A percentile compares a stretch with the other conserved stretches of the same genome.
Evolutionary conservation across 2,329 filamentous ascomycete species (phyloP).

Genomic region (Botrytis paeoniae): DNA sequence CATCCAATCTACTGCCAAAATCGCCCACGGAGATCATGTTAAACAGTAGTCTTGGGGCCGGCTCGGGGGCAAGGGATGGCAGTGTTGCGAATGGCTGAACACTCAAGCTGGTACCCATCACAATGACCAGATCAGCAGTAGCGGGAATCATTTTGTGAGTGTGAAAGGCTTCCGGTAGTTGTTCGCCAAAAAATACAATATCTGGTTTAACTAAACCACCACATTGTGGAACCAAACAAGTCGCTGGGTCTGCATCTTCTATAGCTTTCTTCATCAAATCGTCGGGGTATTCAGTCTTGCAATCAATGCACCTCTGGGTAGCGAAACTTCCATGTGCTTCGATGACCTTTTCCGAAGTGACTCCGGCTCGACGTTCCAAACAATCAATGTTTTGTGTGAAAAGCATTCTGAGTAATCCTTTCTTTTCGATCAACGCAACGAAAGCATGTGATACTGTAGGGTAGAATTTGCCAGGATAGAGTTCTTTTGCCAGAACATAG

Average conservation of each 20-base stretch:
- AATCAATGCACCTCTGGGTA: slow-evolving; percentile 86
- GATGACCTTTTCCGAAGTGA: slow-evolving; percentile 76
- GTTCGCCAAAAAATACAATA: slow-evolving; percentile 80
- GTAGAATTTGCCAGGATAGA: slow-evolving; percentile 85
- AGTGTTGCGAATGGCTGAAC: slow-evolving; percentile 89
- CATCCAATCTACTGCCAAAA: slow-evolving; percentile 73
- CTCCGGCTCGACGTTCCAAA: slow-evolving; percentile 81
- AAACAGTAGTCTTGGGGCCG: slow-evolving; percentile 75
- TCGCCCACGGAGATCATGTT: slow-evolving; percentile 82
- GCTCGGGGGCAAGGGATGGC: slow-evolving; percentile 59
- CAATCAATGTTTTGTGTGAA: slow-evolving; percentile 99
- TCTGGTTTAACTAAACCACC: slow-evolving; percentile 76
- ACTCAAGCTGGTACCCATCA: slow-evolving; percentile 83
- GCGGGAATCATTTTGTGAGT: slow-evolving; percentile 52
- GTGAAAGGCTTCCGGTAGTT: slow-evolving; percentile 64
- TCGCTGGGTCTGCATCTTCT: slow-evolving; percentile 63
- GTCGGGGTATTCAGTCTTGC: slow-evolving; percentile 68
- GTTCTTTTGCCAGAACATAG: slow-evolving; percentile 85
- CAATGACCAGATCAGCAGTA: slow-evolving; percentile 72
- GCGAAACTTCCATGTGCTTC: slow-evolving; percentile 97
- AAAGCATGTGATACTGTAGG: slow-evolving; percentile 92
- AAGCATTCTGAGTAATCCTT: slow-evolving; percentile 74
- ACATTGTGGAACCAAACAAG: slow-evolving; percentile 61
- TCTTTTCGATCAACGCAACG: slow-evolving; percentile 75
- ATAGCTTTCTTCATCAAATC: slow-evolving; percentile 72